These are phyloP conservation scores for Phytophthora melonis DNA, from an alignment of 352 stramenopile species.

Conservation along the genomic window DNA sequence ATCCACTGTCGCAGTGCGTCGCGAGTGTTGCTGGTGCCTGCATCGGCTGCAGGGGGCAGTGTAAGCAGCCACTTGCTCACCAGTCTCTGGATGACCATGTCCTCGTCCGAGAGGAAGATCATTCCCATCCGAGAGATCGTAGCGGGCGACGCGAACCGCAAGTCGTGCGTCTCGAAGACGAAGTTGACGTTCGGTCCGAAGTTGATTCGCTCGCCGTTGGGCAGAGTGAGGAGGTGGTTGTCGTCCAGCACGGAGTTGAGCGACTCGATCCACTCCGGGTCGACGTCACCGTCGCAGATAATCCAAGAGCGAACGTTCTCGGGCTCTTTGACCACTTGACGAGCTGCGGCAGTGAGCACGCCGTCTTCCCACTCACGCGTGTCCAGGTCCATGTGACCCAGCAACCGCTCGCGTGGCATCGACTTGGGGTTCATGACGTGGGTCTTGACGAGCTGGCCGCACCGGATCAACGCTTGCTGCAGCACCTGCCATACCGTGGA, in stretches of 20 bases:
- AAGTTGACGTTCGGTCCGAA: constrained; percentile 97
- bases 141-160: constrained; percentile 95
- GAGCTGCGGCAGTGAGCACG: constrained; percentile 93
- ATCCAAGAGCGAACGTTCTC: constrained; percentile 93
- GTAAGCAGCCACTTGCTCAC: constrained; percentile 86
- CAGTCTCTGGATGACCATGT: constrained; percentile 81
- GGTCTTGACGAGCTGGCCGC: constrained; percentile 89
- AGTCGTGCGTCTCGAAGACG: constrained; percentile 96
- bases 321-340: constrained; percentile 93
- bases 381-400: constrained; percentile 96
- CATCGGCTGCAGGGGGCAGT: constrained; percentile 28
- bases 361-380: constrained; percentile 96
- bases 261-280: constrained; percentile 97
- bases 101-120: constrained; percentile 96
- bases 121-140: constrained; percentile 97
- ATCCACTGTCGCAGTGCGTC: constrained; percentile 87
- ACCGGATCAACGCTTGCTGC: constrained; percentile 87
- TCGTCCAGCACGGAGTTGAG: constrained; percentile 97
- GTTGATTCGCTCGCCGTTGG: constrained; percentile 96
- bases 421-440: constrained; percentile 98
- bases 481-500: constrained; percentile 95
- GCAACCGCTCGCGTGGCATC: constrained; percentile 92
- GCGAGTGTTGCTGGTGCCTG: constrained; percentile 37
- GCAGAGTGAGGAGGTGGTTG: constrained; percentile 96
- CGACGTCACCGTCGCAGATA: constrained; percentile 96